Percentiles rank a stretch among this genome's conserved stretches.
These are phyloP conservation scores for Leptodontidium sp. DNA, from an alignment of 2,329 filamentous ascomycete genomes.

Conservation along the genomic window DNA sequence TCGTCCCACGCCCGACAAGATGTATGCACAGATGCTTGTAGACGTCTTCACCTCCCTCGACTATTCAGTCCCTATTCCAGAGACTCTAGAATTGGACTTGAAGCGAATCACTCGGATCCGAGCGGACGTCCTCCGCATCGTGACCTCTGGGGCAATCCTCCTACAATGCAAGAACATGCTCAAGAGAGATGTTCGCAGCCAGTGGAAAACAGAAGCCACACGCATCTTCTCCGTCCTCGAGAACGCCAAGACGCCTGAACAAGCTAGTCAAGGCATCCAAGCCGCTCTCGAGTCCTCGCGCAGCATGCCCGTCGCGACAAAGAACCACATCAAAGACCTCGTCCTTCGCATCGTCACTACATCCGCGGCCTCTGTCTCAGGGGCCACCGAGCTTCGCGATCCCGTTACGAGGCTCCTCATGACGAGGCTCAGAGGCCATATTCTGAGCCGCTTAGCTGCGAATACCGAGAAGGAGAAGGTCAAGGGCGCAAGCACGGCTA, in stretches of 20 bases:
- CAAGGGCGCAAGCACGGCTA: conserved; percentile 71
- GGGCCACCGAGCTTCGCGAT: conserved; percentile 54
- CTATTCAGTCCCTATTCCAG: conserved; percentile 67
- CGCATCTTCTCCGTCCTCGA: conserved; percentile 77
- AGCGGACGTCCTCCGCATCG: conserved; percentile 67
- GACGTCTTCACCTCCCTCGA: conserved; percentile 76
- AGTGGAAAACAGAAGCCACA: conserved; percentile 78
- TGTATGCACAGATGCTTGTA: conserved; percentile 79
- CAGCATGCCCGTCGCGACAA: conserved; percentile 71
- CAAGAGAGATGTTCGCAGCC: conserved; percentile 79
- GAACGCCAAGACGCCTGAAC: conserved; percentile 57
- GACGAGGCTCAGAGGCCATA: conserved; percentile 71
- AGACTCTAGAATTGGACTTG: conserved; percentile 76
- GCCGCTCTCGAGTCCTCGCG: conserved; percentile 68
- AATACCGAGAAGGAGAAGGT: conserved; percentile 75
- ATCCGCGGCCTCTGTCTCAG: conserved; percentile 33
- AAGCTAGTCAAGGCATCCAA: conserved; percentile 65
- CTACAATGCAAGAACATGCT: conserved; percentile 84
- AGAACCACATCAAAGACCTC: conserved; percentile 63
- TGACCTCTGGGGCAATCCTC: conserved; percentile 77
- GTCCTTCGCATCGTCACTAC: conserved; percentile 61
- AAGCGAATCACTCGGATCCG: conserved; percentile 68
- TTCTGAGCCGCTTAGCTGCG: conserved; percentile 70
- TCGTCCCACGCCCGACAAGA: conserved; percentile 71
- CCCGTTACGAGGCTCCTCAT: conserved; percentile 72